These are phyloP conservation scores for Crithidia bombi DNA, from an alignment of 208 protist species.

Conservation along the genomic window DNA sequence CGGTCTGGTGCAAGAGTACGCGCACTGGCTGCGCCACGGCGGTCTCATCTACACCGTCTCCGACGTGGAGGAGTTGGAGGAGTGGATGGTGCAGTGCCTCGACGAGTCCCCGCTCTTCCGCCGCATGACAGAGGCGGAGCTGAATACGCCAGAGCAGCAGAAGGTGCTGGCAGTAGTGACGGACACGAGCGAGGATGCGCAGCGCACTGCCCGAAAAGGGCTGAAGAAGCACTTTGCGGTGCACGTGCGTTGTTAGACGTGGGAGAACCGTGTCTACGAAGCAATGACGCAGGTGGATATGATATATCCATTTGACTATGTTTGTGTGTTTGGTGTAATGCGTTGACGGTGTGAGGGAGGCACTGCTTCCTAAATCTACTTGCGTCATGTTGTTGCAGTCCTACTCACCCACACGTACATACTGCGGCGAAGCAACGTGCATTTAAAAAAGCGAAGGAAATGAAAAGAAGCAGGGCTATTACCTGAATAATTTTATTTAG, in stretches of 20 bases:
- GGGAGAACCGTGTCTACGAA: neutral
- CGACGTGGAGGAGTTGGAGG: conserved; percentile 91
- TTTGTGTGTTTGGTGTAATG: conserved; percentile 1
- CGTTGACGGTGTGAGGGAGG: too few relatives aligned
- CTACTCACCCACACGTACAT: too few relatives aligned
- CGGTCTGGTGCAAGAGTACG: conserved; percentile 96
- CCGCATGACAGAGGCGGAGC: conserved; percentile 71
- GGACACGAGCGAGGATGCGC: conserved; percentile 83
- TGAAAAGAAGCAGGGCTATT: too few relatives aligned
- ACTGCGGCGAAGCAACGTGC: too few relatives aligned
- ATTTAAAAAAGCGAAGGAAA: too few relatives aligned
- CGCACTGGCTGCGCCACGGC: conserved; percentile 93
- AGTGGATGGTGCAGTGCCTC: conserved; percentile 94
- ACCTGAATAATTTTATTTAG: too few relatives aligned
- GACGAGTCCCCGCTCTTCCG: conserved; percentile 94
- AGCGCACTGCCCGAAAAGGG: conserved; percentile 83
- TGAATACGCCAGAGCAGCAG: conserved; percentile 45
- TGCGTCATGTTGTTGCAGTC: too few relatives aligned
- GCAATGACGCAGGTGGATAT: neutral
- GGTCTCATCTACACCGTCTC: conserved; percentile 98
- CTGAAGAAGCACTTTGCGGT: conserved; percentile 86
- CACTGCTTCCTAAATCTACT: too few relatives aligned
- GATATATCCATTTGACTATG: neutral
- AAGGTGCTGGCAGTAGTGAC: conserved; percentile 70
- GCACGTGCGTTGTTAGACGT: conserved; percentile 44